Evolutionary conservation across 441 rosid species (phyloP).

Genomic region (Metrosideros polymorpha): DNA sequence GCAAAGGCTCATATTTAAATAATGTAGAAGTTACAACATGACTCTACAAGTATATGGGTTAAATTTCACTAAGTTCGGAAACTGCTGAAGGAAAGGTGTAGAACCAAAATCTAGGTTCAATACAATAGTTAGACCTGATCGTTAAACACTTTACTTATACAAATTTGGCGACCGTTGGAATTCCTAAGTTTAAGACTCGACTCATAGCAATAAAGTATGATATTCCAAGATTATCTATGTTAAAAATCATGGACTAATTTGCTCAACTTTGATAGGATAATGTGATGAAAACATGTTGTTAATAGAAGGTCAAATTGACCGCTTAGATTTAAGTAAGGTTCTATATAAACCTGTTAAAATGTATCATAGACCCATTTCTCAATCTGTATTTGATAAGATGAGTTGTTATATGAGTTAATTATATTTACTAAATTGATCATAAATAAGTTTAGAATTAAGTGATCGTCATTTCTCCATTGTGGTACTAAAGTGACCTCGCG

Average conservation of each 20-base stretch:
- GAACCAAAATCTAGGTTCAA: not conserved
- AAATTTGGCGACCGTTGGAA: not conserved
- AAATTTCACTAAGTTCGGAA: rapidly evolving
- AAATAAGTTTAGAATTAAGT: too few relatives aligned
- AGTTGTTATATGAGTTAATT: too few relatives aligned
- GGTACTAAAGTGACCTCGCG: rapidly evolving
- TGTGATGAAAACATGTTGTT: not conserved
- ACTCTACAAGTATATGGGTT: not conserved
- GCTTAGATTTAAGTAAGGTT: not conserved
- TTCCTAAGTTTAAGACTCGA: not conserved
- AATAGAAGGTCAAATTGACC: not conserved
- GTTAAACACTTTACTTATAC: not conserved
- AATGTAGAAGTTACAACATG: rapidly evolving
- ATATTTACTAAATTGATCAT: too few relatives aligned
- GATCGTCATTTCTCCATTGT: not conserved
- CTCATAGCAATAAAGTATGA: not conserved
- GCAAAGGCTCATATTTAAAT: not conserved
- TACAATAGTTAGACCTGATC: not conserved
- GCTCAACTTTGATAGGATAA: not conserved
- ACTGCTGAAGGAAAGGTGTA: not conserved
- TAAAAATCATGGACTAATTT: not conserved
- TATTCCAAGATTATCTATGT: not conserved
- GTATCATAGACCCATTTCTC: not conserved
- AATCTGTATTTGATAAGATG: not conserved
- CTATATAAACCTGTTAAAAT: not conserved